A percentile compares a stretch with the other conserved stretches of the same genome.
Conservation (phyloP, 2,329 filamentous ascomycete genomes). For the Aspergillus sp. region DNA sequence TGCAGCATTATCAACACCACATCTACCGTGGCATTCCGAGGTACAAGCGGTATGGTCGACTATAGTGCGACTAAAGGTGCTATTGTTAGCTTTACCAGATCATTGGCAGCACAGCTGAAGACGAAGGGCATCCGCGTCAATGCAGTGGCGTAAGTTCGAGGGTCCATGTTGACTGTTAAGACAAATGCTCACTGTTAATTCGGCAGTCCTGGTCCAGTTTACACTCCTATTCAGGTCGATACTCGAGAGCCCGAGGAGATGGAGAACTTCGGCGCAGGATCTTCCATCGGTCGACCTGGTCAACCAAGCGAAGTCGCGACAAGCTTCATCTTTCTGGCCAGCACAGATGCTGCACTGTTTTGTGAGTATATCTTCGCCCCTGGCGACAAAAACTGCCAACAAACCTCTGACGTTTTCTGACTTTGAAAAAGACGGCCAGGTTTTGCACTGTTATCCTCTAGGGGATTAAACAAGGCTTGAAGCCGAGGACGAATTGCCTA, state of each 20-base stretch:
- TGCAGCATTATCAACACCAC: constrained; percentile 59
- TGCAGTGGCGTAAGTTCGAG: constrained; percentile 39
- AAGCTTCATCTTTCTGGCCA: constrained; percentile 45
- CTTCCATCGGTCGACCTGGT: constrained; percentile 37
- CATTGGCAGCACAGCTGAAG: constrained; percentile 56
- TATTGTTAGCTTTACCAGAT: constrained; percentile 58
- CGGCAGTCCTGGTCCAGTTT: constrained; percentile 35
- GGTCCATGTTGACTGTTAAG: background rate
- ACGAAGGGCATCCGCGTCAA: constrained; percentile 61
- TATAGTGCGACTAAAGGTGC: constrained; percentile 62
- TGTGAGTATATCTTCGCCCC: constrained; percentile 28
- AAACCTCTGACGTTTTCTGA: background rate
- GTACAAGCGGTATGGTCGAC: constrained; percentile 55
- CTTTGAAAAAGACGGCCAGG: constrained; percentile 34
- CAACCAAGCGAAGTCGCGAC: constrained; percentile 44
- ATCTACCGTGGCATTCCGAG: constrained; percentile 58
- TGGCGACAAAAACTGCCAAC: background rate
- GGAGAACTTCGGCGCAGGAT: constrained; percentile 34
- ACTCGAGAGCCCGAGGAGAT: constrained; percentile 38
- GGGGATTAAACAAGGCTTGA: constrained; percentile 30
- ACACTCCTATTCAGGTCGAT: constrained; percentile 40
- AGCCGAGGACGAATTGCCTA: too few relatives aligned
- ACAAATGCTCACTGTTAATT: background rate
- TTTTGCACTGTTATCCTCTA: constrained; percentile 38
- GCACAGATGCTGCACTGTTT: constrained; percentile 36